Percentiles rank a stretch among this genome's conserved stretches.
These are phyloP conservation scores for Clavispora carvajalis DNA, from an alignment of 805 yeast genomes.

Conservation along the genomic window DNA sequence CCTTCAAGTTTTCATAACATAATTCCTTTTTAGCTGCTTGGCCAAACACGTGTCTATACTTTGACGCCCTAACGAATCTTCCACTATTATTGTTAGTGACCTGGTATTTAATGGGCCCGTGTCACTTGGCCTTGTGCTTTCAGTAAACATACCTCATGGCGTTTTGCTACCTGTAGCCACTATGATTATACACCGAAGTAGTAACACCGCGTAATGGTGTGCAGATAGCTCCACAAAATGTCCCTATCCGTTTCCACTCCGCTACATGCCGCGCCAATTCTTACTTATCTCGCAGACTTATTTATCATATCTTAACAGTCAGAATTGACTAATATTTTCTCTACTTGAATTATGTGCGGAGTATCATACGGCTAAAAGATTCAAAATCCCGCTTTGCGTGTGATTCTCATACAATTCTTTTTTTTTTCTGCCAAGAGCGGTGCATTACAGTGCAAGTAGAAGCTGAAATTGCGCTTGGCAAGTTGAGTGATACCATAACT, in stretches of 20 bases:
- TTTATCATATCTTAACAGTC: too few relatives aligned
- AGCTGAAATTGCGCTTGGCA: slow-evolving; percentile 1
- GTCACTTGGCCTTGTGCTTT: too few relatives aligned
- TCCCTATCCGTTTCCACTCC: slow-evolving; percentile 1
- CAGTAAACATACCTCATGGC: slow-evolving; percentile 9
- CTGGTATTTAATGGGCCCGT: too few relatives aligned
- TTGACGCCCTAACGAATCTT: slow-evolving; percentile 92
- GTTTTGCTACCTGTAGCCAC: background rate
- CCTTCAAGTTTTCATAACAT: slow-evolving; percentile 68
- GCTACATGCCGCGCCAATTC: background rate
- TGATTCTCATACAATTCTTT: slow-evolving; percentile 2
- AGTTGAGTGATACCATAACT: background rate
- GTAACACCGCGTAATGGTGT: slow-evolving; percentile 1
- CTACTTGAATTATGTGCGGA: too few relatives aligned
- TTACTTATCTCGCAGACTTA: background rate
- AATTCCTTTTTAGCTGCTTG: slow-evolving; percentile 70
- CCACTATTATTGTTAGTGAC: slow-evolving; percentile 44
- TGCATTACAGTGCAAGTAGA: slow-evolving; percentile 3
- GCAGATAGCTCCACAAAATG: background rate
- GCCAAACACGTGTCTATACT: slow-evolving; percentile 94
- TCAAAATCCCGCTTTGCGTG: background rate
- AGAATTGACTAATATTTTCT: too few relatives aligned
- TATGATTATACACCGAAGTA: background rate
- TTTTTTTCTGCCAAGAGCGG: background rate
- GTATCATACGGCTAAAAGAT: too few relatives aligned